A percentile compares a stretch with the other conserved stretches of the same genome.
Evolutionary conservation across 495 filamentous ascomycete genomes (phyloP).

Genomic region (Penicillium simplicissimum): DNA sequence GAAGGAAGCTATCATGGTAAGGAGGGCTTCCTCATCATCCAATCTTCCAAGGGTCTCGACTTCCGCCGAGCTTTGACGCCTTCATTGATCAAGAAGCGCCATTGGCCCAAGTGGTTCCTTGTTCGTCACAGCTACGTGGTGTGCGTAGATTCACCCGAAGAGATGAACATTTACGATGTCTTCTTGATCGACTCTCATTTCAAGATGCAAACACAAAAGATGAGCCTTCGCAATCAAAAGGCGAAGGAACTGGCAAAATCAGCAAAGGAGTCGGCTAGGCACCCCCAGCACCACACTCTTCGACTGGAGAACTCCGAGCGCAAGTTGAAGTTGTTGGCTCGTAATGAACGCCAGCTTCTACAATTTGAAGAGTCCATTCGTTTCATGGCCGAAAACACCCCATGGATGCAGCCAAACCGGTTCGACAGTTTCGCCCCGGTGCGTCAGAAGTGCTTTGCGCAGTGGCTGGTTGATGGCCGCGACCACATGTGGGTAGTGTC

Average conservation of each 20-base stretch:
- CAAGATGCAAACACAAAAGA: slow-evolving; percentile 67
- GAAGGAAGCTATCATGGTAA: slow-evolving; percentile 98
- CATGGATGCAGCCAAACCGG: slow-evolving; percentile 79
- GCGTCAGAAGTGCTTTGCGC: slow-evolving; percentile 80
- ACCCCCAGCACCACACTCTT: slow-evolving; percentile 79
- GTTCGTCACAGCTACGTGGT: slow-evolving; percentile 98
- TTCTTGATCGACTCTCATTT: slow-evolving; percentile 91
- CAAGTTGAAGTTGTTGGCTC: slow-evolving; percentile 85
- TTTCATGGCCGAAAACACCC: slow-evolving; percentile 76
- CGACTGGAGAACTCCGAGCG: slow-evolving; percentile 84
- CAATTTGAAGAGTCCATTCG: slow-evolving; percentile 93
- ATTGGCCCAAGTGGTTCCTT: slow-evolving; percentile 94
- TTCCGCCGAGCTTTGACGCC: slow-evolving; percentile 81
- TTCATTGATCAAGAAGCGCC: slow-evolving; percentile 70
- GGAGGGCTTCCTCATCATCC: slow-evolving; percentile 90
- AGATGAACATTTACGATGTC: slow-evolving; percentile 99
- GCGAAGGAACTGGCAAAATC: slow-evolving; percentile 64
- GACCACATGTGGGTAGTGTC: slow-evolving; percentile 99
- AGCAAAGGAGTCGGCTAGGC: slow-evolving; percentile 62
- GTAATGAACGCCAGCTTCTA: slow-evolving; percentile 82
- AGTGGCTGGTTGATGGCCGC: slow-evolving; percentile 95
- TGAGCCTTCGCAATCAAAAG: slow-evolving; percentile 59
- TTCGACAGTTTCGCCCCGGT: slow-evolving; percentile 95
- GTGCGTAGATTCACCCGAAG: slow-evolving; percentile 95
- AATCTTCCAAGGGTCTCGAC: slow-evolving; percentile 87